A percentile compares a stretch with the other conserved stretches of the same genome.
These are phyloP conservation scores for Seiridium unicorne DNA, from an alignment of 2,329 filamentous ascomycete genomes.

Conservation along the genomic window DNA sequence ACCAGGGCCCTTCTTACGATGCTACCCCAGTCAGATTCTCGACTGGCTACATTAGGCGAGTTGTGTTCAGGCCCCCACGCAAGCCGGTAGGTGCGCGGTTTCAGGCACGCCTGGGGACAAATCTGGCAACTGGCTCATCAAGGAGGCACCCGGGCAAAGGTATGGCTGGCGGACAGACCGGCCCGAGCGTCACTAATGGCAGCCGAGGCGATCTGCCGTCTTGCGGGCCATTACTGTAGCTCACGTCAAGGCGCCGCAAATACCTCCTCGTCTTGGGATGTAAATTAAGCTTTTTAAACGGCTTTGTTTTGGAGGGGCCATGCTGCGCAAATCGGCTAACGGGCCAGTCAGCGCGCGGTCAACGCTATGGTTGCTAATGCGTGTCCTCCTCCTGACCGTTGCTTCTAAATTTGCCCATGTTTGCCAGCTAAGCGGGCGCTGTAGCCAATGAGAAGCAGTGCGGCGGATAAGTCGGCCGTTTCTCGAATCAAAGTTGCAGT, in stretches of 20 bases:
- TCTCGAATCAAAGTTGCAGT: neutral
- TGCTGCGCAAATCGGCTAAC: neutral
- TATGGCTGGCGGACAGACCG: neutral
- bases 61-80: neutral
- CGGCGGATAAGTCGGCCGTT: constrained; percentile 2
- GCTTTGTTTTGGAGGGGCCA: neutral
- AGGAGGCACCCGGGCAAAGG: neutral
- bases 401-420: neutral
- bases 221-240: no score
- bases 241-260: no score
- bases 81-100: neutral
- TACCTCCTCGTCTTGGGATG: no score
- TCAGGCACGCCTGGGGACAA: neutral
- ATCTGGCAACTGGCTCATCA: neutral
- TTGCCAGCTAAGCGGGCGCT: neutral
- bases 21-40: neutral
- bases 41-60: neutral
- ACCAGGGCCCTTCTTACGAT: no score
- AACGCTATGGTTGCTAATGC: neutral
- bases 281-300: neutral
- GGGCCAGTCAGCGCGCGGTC: neutral
- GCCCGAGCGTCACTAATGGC: neutral
- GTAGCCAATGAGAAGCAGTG: neutral
- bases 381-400: neutral
- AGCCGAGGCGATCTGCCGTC: neutral